Conservation (phyloP, 371 early-diverging fungal genomes). For the Cokeromyces recurvatus region DNA sequence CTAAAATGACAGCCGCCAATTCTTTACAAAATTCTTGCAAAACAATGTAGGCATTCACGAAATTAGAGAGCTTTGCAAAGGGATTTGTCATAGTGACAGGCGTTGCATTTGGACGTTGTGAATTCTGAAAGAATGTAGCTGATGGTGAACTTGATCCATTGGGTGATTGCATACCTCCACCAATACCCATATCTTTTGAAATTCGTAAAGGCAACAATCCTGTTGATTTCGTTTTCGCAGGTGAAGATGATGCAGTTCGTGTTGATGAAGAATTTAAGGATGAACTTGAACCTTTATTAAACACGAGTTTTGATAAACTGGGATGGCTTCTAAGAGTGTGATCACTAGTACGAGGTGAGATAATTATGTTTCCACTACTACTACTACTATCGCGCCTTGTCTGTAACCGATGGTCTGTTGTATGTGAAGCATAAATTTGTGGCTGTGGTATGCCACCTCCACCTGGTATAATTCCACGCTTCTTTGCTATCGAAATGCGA, state of each 20-base stretch:
- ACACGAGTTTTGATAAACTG: conserved; percentile 26
- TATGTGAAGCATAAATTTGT: conserved; percentile 5
- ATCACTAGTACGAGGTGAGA: not conserved
- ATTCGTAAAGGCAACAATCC: conserved; percentile 19
- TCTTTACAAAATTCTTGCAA: conserved; percentile 68
- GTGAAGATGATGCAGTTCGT: conserved; percentile 27
- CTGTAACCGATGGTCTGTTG: conserved; percentile 1
- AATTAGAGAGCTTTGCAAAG: conserved; percentile 49
- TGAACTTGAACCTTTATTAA: conserved; percentile 23
- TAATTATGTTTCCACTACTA: not conserved
- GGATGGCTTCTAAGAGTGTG: conserved; percentile 4
- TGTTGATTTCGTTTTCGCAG: conserved; percentile 34
- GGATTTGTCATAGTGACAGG: conserved; percentile 52
- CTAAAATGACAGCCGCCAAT: conserved; percentile 56
- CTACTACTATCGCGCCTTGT: not conserved
- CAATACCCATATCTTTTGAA: conserved; percentile 13
- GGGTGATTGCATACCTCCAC: conserved; percentile 15
- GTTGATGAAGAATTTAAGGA: conserved; percentile 15
- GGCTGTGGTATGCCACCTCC: not conserved
- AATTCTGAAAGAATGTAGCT: conserved; percentile 39
- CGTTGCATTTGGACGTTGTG: conserved; percentile 45
- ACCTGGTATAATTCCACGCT: conserved; percentile 24
- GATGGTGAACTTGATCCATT: conserved; percentile 30
- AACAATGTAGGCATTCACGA: conserved; percentile 59
- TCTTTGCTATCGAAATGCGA: conserved; percentile 43